Base-by-base conservation (phyloP, 78 protist species). In the Bodo saltans region DNA sequence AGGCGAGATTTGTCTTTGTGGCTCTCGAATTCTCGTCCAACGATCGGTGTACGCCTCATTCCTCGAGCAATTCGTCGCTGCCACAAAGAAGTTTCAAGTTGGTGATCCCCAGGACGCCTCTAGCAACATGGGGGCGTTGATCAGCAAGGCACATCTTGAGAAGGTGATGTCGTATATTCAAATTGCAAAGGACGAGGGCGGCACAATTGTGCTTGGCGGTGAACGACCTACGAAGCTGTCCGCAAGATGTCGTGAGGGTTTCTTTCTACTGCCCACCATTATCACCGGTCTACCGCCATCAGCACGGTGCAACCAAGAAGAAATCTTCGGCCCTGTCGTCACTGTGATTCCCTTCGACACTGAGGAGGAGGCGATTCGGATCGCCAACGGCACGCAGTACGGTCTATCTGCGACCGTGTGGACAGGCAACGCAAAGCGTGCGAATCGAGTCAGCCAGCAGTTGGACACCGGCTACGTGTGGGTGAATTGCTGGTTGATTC, bases 401-500 rank as follows among this genome's bases (percentile, higher is more conserved):
- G 98, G 98, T 29, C 85, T 95, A 28, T 88, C 92, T 0, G 91
- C 94, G 26, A 79, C 92, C 0, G 87, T 95, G 11, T 94, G 94
- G 91, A 92, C 96, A 1, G 67, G 79, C 67, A 67, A 94, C 53
- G 35, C 71, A 25, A 40, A 41, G 8, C 72, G 87, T 26, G 93
- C 89, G 29, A 90, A 89, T 70, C 72, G 88, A 1, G 87, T 95
- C 1, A 91, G 94, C 2, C 68, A 69, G 11, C 42, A 60, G 29
- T 39, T 94, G 25, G 88, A 94, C 27, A 87, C 79, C 1, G 95
- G 98, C 30, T 91, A 91, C 4, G 92, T 92, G 53, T 94, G 97
- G 97, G 88, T 92, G 41, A 95, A 95, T 70, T 91, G 95, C 79
- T 95, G 95, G 95, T 52, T 93, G 85, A 67, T 89, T 38, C 85